A percentile compares a stretch with the other conserved stretches of the same genome.
These are phyloP conservation scores for Boletellus sp. DNA, from an alignment of 1,284 basidiomycete genomes.

Conservation along the genomic window DNA sequence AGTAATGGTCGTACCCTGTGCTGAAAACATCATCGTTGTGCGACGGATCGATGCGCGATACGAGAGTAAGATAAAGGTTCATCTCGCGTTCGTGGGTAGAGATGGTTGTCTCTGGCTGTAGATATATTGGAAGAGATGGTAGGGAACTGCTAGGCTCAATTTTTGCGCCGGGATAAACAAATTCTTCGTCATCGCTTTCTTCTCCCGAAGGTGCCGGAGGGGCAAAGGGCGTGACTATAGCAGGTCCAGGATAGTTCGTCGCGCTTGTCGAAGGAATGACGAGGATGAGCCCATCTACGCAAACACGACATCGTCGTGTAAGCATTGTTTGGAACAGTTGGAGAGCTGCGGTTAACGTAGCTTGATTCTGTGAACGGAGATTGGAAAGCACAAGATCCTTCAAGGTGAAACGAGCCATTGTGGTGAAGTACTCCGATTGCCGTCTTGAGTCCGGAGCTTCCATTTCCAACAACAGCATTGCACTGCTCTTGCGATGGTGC, in stretches of 20 bases:
- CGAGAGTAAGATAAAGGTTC: constrained; percentile 75
- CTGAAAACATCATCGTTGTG: constrained; percentile 74
- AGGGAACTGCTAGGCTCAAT: constrained; percentile 20
- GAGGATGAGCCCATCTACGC: constrained; percentile 63
- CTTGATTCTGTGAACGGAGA: constrained; percentile 60
- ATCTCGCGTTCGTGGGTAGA: constrained; percentile 80
- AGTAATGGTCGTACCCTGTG: constrained; percentile 83
- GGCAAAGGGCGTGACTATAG: constrained; percentile 32
- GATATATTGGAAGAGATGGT: constrained; percentile 39
- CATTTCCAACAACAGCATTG: constrained; percentile 80
- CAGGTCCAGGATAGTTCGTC: constrained; percentile 69
- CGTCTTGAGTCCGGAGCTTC: constrained; percentile 69
- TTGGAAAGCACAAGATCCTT: constrained; percentile 85
- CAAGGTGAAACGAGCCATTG: constrained; percentile 83
- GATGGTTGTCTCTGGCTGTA: constrained; percentile 66
- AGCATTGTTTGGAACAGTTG: constrained; percentile 79
- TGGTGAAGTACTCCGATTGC: constrained; percentile 78
- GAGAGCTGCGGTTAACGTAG: constrained; percentile 70
- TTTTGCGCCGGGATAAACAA: constrained; percentile 58
- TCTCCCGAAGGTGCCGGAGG: constrained; percentile 25
- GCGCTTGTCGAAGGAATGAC: constrained; percentile 67
- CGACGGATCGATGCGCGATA: constrained; percentile 76
- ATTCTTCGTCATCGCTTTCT: constrained; percentile 63
- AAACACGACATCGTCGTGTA: constrained; percentile 63
- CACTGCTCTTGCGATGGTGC: constrained; percentile 72